Evolutionary conservation across 345 rosid genomes (phyloP).

Genomic region (Leavenworthia alabamica): DNA sequence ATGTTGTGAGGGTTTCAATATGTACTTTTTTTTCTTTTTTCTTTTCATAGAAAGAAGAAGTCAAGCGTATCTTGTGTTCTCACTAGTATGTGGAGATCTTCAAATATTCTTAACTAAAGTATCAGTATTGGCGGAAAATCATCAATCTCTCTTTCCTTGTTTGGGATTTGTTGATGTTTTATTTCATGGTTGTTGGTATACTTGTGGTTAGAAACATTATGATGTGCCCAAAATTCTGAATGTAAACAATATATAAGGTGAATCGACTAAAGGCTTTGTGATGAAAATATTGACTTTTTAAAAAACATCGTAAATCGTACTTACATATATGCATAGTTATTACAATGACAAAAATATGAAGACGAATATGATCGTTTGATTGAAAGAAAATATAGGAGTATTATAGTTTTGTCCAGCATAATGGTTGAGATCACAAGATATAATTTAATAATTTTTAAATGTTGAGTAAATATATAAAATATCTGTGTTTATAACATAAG

Average conservation of each 20-base stretch:
- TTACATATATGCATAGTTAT: neutral
- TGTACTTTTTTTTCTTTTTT: no score
- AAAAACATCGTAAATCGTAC: no score
- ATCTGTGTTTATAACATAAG: no score
- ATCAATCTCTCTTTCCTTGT: no score
- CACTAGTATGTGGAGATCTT: no score
- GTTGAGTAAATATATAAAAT: neutral
- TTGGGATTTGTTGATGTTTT: no score
- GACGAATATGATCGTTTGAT: neutral
- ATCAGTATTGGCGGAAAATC: no score
- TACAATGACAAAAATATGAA: neutral
- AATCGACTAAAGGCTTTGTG: neutral
- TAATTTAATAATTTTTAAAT: neutral
- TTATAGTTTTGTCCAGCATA: neutral
- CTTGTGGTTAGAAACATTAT: neutral
- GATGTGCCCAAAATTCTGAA: neutral
- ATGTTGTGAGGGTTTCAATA: no score
- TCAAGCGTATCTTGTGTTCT: no score
- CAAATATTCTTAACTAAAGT: no score
- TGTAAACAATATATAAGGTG: neutral
- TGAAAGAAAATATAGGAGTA: neutral
- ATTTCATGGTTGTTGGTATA: neutral
- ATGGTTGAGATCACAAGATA: neutral
- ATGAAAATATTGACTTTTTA: no score
- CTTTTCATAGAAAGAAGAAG: no score